A percentile compares a stretch with the other conserved stretches of the same genome.
These are phyloP conservation scores for Entonaema liquescens DNA, from an alignment of 495 filamentous ascomycete species.

Conservation along the genomic window DNA sequence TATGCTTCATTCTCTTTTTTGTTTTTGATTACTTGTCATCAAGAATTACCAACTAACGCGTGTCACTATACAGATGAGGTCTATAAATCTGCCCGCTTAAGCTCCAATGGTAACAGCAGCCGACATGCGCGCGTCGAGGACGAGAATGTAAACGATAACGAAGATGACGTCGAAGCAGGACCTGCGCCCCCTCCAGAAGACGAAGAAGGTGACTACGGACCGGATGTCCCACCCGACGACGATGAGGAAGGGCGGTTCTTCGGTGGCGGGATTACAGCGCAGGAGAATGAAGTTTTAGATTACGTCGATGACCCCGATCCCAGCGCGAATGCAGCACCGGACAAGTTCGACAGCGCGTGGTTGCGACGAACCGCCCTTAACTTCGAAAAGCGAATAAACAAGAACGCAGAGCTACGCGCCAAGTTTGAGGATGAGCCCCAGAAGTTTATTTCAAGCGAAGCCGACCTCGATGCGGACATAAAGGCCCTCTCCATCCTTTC, in stretches of 20 bases:
- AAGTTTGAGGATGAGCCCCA: conserved; percentile 86
- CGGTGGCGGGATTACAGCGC: conserved; percentile 83
- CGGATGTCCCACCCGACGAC: conserved; percentile 73
- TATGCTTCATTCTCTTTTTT: conserved; percentile 52
- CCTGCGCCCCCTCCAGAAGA: conserved; percentile 49
- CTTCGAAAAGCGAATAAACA: conserved; percentile 90
- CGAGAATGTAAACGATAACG: conserved; percentile 63
- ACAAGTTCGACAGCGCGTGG: conserved; percentile 87
- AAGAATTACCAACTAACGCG: conserved; percentile 12
- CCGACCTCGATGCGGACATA: conserved; percentile 89
- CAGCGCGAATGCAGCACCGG: conserved; percentile 59
- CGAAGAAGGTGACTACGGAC: conserved; percentile 67
- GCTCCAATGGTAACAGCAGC: conserved; percentile 55
- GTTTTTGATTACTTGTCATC: conserved; percentile 1
- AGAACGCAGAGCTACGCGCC: conserved; percentile 91
- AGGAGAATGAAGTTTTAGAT: conserved; percentile 86
- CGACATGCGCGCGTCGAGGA: conserved; percentile 52
- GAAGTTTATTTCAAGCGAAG: conserved; percentile 80
- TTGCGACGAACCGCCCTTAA: conserved; percentile 79
- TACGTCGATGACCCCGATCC: conserved; percentile 81
- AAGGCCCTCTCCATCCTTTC: conserved; percentile 87
- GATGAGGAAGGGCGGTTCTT: conserved; percentile 94
- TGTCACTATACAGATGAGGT: conserved; percentile 63
- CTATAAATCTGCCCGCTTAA: conserved; percentile 87
- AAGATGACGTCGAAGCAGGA: conserved; percentile 67